Percentiles rank a stretch among this genome's conserved stretches.
phyloP scores from a whole-genome alignment of 306 rosid species.

The Cucurbita argyrosperma region DNA sequence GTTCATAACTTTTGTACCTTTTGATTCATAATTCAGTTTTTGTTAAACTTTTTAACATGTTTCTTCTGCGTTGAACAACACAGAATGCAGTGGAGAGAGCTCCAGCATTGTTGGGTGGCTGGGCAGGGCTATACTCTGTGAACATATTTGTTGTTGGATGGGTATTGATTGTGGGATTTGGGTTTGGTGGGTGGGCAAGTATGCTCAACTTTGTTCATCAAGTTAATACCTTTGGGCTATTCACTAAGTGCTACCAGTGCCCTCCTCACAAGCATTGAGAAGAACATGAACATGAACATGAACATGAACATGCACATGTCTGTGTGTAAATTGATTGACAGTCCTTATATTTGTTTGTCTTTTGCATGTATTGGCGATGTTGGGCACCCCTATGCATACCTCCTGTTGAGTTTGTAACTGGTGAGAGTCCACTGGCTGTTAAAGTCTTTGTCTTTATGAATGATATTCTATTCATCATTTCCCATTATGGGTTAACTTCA shows the following conservation, averaged over 20 bases:
- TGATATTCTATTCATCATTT: background rate
- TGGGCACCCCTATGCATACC: slow-evolving; percentile 60
- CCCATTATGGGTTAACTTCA: background rate
- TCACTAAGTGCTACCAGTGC: slow-evolving; percentile 86
- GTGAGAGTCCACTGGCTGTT: slow-evolving; percentile 26
- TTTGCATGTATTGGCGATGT: slow-evolving; percentile 22
- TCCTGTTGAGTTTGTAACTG: slow-evolving; percentile 24
- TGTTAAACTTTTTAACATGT: background rate
- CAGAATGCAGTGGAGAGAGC: slow-evolving; percentile 97
- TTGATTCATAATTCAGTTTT: background rate
- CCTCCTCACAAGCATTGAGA: slow-evolving; percentile 67
- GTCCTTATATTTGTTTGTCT: slow-evolving; percentile 4
- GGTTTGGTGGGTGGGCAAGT: slow-evolving; percentile 98
- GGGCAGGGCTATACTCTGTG: slow-evolving; percentile 63
- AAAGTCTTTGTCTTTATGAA: background rate
- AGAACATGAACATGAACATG: slow-evolving; percentile 23
- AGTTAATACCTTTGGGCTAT: slow-evolving; percentile 65
- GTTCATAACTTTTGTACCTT: slow-evolving; percentile 11
- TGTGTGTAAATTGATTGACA: slow-evolving; percentile 75
- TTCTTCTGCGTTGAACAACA: background rate
- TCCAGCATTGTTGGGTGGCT: slow-evolving; percentile 69
- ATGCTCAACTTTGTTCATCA: slow-evolving; percentile 71
- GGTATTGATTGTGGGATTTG: slow-evolving; percentile 90
- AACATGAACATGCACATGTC: too few species aligned
- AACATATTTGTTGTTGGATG: slow-evolving; percentile 78